phyloP scores from a whole-genome alignment of 345 rosid genomes.

The Chamaenerion angustifolium region DNA sequence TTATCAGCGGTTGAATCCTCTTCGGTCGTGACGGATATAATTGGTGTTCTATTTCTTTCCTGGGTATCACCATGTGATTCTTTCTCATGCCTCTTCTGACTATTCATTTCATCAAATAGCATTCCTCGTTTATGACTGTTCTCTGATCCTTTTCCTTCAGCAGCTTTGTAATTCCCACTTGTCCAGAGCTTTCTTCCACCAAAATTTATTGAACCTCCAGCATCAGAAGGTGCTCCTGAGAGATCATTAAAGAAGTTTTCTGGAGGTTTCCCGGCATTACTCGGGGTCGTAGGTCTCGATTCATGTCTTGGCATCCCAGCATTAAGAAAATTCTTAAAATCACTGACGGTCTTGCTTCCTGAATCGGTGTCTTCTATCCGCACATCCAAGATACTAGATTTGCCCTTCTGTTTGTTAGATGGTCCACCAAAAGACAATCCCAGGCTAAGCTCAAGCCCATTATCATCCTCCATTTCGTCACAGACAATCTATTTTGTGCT shows the following conservation, averaged over 20 bases:
- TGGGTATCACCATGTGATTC: conserved; percentile 35
- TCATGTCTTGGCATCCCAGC: conserved; percentile 42
- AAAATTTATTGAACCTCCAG: conserved; percentile 40
- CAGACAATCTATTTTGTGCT: neutral
- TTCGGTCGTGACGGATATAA: conserved; percentile 59
- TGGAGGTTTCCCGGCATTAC: conserved; percentile 45
- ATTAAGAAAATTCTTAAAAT: conserved; percentile 63
- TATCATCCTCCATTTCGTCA: conserved; percentile 57
- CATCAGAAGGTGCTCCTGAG: conserved; percentile 37
- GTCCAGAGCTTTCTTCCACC: conserved; percentile 40
- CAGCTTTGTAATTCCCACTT: conserved; percentile 21
- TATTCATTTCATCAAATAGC: conserved; percentile 41
- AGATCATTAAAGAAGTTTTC: conserved; percentile 83
- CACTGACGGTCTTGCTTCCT: conserved; percentile 55
- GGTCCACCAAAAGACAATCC: conserved; percentile 86
- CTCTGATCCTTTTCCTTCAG: conserved; percentile 41
- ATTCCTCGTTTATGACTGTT: conserved; percentile 50
- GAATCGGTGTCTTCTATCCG: conserved; percentile 51
- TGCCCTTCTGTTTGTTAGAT: conserved; percentile 54
- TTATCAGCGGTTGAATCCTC: conserved; percentile 87
- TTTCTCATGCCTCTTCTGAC: conserved; percentile 46
- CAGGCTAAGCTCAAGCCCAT: conserved; percentile 90
- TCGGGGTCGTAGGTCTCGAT: conserved; percentile 41
- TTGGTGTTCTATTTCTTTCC: conserved; percentile 48
- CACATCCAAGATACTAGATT: conserved; percentile 35